Conservation (phyloP, 106 monocot genomes). For the Dendrobium nobile region DNA sequence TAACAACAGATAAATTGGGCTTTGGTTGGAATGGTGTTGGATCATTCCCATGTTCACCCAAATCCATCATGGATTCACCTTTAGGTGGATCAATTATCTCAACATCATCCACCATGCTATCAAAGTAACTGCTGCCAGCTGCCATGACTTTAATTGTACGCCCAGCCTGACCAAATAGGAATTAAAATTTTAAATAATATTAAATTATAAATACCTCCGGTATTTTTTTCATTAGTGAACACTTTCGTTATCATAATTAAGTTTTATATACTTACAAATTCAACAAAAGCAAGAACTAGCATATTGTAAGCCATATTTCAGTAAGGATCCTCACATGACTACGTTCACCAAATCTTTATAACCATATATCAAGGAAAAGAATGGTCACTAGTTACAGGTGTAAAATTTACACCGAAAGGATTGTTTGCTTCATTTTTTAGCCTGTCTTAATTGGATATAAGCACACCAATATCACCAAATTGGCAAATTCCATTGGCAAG, state of each 20-base stretch:
- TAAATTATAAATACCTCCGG: no score
- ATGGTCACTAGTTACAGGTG: no score
- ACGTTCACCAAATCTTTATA: no score
- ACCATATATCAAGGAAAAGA: no score
- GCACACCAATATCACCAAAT: no score
- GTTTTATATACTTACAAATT: neutral
- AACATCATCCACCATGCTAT: constrained; percentile 51
- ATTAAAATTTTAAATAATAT: neutral
- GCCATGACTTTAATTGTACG: constrained; percentile 34
- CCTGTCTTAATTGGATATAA: no score
- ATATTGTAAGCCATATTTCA: neutral
- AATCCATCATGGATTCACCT: constrained; percentile 42
- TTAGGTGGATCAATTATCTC: constrained; percentile 57
- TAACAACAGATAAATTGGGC: constrained; percentile 48
- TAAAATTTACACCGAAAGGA: no score
- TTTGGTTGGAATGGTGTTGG: constrained; percentile 55
- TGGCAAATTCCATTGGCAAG: no score
- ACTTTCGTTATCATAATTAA: neutral
- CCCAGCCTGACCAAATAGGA: neutral
- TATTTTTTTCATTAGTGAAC: no score
- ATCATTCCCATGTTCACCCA: constrained; percentile 46
- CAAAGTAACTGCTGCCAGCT: constrained; percentile 46
- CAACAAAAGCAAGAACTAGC: neutral
- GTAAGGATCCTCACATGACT: no score
- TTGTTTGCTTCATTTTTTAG: no score